Evolutionary conservation across 139 green algal genomes (phyloP).

Genomic region (Asterochloris sp.): DNA sequence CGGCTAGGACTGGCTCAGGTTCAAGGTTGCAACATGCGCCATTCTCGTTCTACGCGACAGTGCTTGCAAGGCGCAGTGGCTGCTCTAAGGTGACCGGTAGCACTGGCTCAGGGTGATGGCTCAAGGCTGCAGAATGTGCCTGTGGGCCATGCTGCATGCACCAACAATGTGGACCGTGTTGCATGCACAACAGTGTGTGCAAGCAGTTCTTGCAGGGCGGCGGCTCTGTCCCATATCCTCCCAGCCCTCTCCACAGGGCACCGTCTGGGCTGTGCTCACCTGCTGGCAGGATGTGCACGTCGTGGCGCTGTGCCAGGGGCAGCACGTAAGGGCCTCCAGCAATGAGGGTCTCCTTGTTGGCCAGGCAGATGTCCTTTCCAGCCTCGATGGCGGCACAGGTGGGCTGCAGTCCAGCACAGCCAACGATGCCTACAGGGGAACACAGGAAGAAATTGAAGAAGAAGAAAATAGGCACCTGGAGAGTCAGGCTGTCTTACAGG

Average conservation of each 20-base stretch:
- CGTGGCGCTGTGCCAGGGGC: slow-evolving; percentile 81
- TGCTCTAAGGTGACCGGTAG: too few relatives aligned
- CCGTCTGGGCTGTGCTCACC: slow-evolving; percentile 46
- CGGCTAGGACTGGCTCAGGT: too few relatives aligned
- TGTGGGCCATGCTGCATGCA: too few relatives aligned
- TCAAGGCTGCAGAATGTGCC: too few relatives aligned
- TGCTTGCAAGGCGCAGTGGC: not conserved
- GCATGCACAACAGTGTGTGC: not conserved
- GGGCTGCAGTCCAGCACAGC: slow-evolving; percentile 93
- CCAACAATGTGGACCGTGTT: slow-evolving; percentile 59
- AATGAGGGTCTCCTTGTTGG: slow-evolving; percentile 99
- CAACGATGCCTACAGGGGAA: slow-evolving; percentile 84
- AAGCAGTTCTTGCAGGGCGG: too few relatives aligned
- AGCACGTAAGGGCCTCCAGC: slow-evolving; percentile 92
- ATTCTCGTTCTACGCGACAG: too few relatives aligned
- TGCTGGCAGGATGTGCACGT: slow-evolving; percentile 42
- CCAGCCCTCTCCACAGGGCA: too few relatives aligned
- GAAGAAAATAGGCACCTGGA: too few relatives aligned
- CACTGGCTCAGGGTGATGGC: not conserved
- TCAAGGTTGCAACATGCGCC: too few relatives aligned
- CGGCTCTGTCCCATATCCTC: too few relatives aligned
- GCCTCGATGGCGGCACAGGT: slow-evolving; percentile 95
- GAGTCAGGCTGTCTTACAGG: too few relatives aligned
- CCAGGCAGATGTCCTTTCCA: slow-evolving; percentile 98
- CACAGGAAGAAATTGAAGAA: too few relatives aligned